A percentile compares a stretch with the other conserved stretches of the same genome.
Evolutionary conservation across 139 green algal genomes (phyloP).

Genomic region (Tetradesmus lagerheimii): DNA sequence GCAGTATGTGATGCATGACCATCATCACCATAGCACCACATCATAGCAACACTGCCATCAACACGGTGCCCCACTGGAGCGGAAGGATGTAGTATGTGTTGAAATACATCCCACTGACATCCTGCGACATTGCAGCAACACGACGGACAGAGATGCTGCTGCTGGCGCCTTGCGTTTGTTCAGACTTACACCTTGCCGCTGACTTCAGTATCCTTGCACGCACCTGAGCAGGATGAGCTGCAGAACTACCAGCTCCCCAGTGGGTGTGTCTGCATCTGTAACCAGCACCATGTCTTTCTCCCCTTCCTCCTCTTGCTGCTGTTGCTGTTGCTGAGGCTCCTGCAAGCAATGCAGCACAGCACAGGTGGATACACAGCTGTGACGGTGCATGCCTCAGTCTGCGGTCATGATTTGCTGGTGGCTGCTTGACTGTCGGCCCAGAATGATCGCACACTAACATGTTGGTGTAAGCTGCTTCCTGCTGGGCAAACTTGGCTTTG

Average conservation of each 20-base stretch:
- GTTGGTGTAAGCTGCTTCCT: too few relatives aligned
- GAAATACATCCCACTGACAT: too few relatives aligned
- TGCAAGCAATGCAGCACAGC: neutral
- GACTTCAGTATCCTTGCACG: neutral
- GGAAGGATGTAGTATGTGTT: too few relatives aligned
- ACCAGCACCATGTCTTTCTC: conserved; percentile 64
- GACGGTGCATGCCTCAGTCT: neutral
- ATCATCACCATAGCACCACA: too few relatives aligned
- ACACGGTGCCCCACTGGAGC: too few relatives aligned
- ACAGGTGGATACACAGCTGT: neutral
- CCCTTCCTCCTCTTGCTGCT: neutral
- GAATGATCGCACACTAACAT: neutral
- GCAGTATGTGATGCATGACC: too few relatives aligned
- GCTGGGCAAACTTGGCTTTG: neutral
- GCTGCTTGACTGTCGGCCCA: neutral
- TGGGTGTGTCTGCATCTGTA: conserved; percentile 67
- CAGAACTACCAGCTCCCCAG: conserved; percentile 73
- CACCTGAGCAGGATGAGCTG: conserved; percentile 80
- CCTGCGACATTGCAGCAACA: too few relatives aligned
- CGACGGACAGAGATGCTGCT: too few relatives aligned
- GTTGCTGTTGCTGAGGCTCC: neutral
- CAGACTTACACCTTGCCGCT: neutral
- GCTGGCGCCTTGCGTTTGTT: too few relatives aligned
- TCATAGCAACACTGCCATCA: too few relatives aligned
- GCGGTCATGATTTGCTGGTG: too few relatives aligned